Percentiles rank a stretch among this genome's conserved stretches.
Evolutionary conservation across 345 rosid species (phyloP).

Genomic region (Brassica carinata): DNA sequence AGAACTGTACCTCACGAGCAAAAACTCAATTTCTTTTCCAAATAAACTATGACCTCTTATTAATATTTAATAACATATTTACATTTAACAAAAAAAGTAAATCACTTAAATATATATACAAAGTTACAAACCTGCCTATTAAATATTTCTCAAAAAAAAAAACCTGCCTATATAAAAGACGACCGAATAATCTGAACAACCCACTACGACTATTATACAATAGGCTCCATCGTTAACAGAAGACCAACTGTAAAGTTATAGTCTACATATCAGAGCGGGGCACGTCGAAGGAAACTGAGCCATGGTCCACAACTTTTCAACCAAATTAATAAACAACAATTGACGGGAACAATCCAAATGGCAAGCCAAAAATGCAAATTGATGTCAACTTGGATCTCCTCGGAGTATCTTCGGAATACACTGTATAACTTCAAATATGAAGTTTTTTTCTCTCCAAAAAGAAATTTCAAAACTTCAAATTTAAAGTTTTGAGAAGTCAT

Average conservation of each 20-base stretch:
- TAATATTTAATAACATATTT: not conserved
- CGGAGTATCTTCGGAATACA: too few relatives aligned
- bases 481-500: too few relatives aligned
- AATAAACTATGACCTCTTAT: not conserved
- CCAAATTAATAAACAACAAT: not conserved
- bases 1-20: too few relatives aligned
- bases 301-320: conserved; percentile 18
- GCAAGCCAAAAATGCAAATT: not conserved
- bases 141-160: not conserved
- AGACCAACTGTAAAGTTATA: not conserved
- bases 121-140: not conserved
- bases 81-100: not conserved
- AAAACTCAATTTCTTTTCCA: too few relatives aligned
- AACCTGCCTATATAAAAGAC: conserved; percentile 3
- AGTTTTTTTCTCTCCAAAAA: too few relatives aligned
- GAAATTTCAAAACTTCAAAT: too few relatives aligned
- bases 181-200: conserved; percentile 30
- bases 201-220: conserved; percentile 22
- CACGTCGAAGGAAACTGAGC: conserved; percentile 9
- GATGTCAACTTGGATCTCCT: not conserved
- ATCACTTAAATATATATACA: not conserved
- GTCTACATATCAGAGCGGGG: conserved; percentile 24
- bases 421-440: too few relatives aligned
- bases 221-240: not conserved
- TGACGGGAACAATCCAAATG: not conserved